phyloP scores from a whole-genome alignment of 352 stramenopile genomes.

The Globisporangium alternatum region DNA sequence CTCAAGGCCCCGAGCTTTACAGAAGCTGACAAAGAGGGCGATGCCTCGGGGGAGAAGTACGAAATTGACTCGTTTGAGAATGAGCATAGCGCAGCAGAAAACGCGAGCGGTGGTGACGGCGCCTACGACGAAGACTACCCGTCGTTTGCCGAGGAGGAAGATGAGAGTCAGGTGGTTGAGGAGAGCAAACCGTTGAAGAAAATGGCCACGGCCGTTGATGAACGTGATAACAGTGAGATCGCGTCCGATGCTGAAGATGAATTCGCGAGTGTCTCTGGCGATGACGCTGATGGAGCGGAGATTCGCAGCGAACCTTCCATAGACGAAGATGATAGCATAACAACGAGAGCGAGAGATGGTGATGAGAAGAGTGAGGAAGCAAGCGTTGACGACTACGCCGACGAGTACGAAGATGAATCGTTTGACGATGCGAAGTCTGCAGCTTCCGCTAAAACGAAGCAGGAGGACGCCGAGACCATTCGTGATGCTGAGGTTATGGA shows the following conservation, averaged over 20 bases:
- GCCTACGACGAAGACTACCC: not conserved
- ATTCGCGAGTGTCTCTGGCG: not conserved
- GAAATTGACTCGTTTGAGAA: conserved; percentile 41
- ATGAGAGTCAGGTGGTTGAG: not conserved
- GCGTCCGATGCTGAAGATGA: conserved; percentile 8
- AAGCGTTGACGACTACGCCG: conserved; percentile 24
- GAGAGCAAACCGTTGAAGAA: not conserved
- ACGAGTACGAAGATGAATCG: conserved; percentile 46
- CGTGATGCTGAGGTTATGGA: not conserved
- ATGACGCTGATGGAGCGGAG: not conserved
- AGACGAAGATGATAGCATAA: not conserved
- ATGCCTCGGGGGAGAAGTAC: conserved; percentile 19
- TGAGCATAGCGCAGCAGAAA: conserved; percentile 11
- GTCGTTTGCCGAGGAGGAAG: conserved; percentile 2
- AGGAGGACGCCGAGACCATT: not conserved
- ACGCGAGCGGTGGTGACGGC: not conserved
- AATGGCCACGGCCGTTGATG: not conserved
- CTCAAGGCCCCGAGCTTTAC: not conserved
- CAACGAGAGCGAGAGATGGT: too few relatives aligned
- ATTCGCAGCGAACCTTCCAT: not conserved
- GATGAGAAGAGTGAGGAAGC: not conserved
- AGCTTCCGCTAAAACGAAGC: conserved; percentile 8
- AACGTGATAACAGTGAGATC: conserved; percentile 6
- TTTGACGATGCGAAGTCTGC: conserved; percentile 35
- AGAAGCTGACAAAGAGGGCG: not conserved